These are phyloP conservation scores for Sporothrix euskadiensis DNA, from an alignment of 2,329 filamentous ascomycete species.

Conservation along the genomic window DNA sequence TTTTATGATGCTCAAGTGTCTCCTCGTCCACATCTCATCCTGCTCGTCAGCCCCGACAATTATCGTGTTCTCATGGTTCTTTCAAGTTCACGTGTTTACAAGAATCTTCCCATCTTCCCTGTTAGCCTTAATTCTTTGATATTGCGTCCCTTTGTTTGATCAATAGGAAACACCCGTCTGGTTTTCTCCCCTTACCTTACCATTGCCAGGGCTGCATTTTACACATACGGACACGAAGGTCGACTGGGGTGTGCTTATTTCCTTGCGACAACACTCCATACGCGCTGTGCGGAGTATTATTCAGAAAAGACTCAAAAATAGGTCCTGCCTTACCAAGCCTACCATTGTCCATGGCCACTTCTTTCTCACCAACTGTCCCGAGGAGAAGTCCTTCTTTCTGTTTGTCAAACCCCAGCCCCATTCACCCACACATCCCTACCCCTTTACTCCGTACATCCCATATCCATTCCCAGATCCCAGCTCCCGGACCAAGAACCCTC, in stretches of 20 bases:
- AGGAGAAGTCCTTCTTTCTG: neutral
- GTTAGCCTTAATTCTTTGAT: neutral
- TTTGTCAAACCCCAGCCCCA: neutral
- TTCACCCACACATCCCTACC: neutral
- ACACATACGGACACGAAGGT: neutral
- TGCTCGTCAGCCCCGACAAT: neutral
- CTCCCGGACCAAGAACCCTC: slow-evolving; percentile 2
- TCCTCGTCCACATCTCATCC: neutral
- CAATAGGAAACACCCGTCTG: neutral
- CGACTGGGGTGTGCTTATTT: neutral
- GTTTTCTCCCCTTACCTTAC: neutral
- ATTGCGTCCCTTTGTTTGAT: neutral
- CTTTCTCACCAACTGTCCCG: neutral
- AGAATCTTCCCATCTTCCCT: neutral
- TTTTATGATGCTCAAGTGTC: neutral
- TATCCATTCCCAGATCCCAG: neutral
- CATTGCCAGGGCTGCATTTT: neutral
- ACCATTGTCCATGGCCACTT: neutral
- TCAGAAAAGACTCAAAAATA: slow-evolving; percentile 6
- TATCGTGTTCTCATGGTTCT: neutral
- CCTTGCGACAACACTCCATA: neutral
- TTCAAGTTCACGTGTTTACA: no score
- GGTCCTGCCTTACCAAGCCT: neutral
- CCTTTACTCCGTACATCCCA: neutral
- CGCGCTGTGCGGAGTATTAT: neutral